A percentile compares a stretch with the other conserved stretches of the same genome.
phyloP scores from a whole-genome alignment of 192 early-diverging fungal species.

The Coemansia sp. region DNA sequence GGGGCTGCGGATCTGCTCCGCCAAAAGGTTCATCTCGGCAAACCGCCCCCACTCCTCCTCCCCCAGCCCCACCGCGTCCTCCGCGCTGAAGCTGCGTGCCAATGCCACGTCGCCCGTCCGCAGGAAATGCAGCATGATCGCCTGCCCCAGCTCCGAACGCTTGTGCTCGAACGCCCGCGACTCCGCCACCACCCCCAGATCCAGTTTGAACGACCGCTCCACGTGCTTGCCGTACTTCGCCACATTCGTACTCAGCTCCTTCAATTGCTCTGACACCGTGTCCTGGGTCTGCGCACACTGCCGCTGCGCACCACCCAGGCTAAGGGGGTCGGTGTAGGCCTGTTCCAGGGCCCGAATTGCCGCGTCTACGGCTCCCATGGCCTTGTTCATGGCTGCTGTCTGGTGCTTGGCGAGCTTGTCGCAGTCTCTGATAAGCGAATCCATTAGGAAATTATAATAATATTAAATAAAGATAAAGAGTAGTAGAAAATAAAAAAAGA shows the following conservation, averaged over 20 bases:
- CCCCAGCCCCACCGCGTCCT: constrained; percentile 48
- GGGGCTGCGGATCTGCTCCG: constrained; percentile 55
- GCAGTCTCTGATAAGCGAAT: constrained; percentile 63
- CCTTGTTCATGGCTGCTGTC: constrained; percentile 48
- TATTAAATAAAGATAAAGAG: not conserved
- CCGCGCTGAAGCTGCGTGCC: constrained; percentile 55
- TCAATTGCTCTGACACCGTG: constrained; percentile 54
- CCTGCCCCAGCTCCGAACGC: constrained; percentile 59
- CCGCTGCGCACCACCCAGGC: not conserved
- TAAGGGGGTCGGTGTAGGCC: not conserved
- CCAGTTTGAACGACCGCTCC: constrained; percentile 75
- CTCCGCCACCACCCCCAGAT: constrained; percentile 59
- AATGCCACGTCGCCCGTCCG: constrained; percentile 86
- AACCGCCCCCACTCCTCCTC: constrained; percentile 65
- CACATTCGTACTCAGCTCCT: constrained; percentile 64
- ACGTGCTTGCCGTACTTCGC: constrained; percentile 72
- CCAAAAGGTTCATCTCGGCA: constrained; percentile 77
- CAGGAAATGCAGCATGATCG: constrained; percentile 78
- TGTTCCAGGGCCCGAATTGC: constrained; percentile 49
- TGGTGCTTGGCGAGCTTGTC: constrained; percentile 70
- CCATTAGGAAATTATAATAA: constrained; percentile 50
- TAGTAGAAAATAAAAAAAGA: not conserved
- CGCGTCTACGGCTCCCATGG: constrained; percentile 45
- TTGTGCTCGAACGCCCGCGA: constrained; percentile 79
- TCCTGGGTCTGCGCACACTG: constrained; percentile 7